Base-by-base conservation (phyloP, 768 basidiomycete species). In the Cantharellus anzutake region DNA sequence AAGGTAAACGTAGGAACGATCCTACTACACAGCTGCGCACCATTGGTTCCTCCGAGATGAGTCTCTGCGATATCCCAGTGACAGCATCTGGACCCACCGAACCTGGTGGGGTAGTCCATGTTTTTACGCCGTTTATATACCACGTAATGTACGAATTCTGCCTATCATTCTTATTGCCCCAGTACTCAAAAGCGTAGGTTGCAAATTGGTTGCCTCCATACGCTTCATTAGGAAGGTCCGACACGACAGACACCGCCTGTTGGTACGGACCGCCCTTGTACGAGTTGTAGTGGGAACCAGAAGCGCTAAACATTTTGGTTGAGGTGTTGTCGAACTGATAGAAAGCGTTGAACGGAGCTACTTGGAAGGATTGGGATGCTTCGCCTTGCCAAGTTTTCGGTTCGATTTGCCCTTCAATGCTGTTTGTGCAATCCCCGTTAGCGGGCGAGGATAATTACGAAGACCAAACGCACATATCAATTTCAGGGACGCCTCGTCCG, bases 21-120 rank as follows among this genome's bases (percentile, higher is more conserved):
- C 16, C 39, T 14, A 41, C 2, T 55, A 55, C 11, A 55, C 5
- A 60, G 62, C 58, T 56, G 72, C 80, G 63, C 64, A 90, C 88
- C 91, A 97, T 84, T 2, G 96, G 94, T 69, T 99, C 96, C 66
- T 93, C 88, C 3, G 90, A 75, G 60, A 80, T 81, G 14, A 92
- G 66, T 41, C 93, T 75, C 65, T 77, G 73, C 41, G 78, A 74
- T 56, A 98, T 74, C 59, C 81, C 62, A 0, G 78, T 72, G 3
- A 64, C 67, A 0, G 77, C 34, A 70, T 92, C 82, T 2, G 90
- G 71, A 3, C 80, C 84, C n/a, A 91, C 70, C 2, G 87, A 73
- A 2, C 71, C 74, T 1, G 86, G 71, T 5, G 78, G 80, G 52
- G 86, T 70, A 39, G 75, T 82, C 91, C 93, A 97, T 0, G 84